Base-by-base conservation (phyloP, 1,284 basidiomycete species). In the Rhodotorula sp. region DNA sequence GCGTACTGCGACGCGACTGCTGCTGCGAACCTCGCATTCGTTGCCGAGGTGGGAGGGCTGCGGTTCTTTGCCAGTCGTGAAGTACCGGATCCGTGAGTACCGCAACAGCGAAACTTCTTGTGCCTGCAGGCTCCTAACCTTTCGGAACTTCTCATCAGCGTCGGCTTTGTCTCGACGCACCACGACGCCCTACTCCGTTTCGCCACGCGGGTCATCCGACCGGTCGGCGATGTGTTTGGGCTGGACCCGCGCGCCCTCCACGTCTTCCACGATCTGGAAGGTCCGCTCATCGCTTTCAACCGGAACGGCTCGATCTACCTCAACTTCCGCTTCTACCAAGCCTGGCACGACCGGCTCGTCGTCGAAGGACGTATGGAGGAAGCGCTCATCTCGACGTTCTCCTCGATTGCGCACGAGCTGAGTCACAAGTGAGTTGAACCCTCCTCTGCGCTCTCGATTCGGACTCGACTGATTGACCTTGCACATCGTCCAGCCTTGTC, bases 221-320 rank as follows among this genome's bases (percentile, higher is more conserved):
- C 82, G 1, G 62, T 73, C 49, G 73, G 72, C 18, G 69, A 76
- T 47, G 79, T 84, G 12, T 83, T 83, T 68, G 78, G 79, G 26
- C 66, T 83, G 20, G 80, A 81, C 66, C 83, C 87, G 23, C 83
- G 86, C 0, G 90, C 89, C 67, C 79, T 98, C 74, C 91, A 95
- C 78, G 86, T 99, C 4, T 98, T 97, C 80, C 90, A 89, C 81
- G 94, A 99, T 79, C 80, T 85, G 16, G 83, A 84, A 10, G 94
- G 95, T 1, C 90, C 89, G 1, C 54, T 90, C 26, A 97, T 98
- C 71, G 96, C 95, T 0, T 98, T 98, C 85, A 99, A 98, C 81
- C 85, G 93, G 46, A 89, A 88, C 64, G 93, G 92, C 5, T 90
- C 90, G 70, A 85, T 99, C 46, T 98, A 93, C 83, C 84, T 97